phyloP scores from a whole-genome alignment of 2,329 filamentous ascomycete species.

The Aspergillus persii region DNA sequence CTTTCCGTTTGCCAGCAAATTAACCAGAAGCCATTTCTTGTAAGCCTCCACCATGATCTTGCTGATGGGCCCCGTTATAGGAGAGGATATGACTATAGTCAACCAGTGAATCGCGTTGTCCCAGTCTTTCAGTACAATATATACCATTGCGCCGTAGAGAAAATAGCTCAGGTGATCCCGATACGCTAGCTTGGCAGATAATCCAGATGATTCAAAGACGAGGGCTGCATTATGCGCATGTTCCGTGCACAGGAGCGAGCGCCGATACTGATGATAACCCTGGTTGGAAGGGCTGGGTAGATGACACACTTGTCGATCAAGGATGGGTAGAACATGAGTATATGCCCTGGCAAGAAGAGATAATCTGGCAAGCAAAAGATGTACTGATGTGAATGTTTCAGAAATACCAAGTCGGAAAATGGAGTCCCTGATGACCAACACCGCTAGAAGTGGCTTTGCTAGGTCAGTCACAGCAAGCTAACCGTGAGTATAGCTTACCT shows the following conservation, averaged over 20 bases:
- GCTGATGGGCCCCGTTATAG: constrained; percentile 62
- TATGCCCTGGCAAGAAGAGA: constrained; percentile 45
- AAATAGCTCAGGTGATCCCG: constrained; percentile 62
- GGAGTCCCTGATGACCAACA: constrained; percentile 42
- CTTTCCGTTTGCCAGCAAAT: constrained; percentile 68
- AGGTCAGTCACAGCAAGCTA: constrained; percentile 10
- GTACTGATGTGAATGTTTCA: constrained; percentile 44
- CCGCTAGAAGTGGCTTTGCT: constrained; percentile 38
- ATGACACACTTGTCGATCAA: constrained; percentile 43
- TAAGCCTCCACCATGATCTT: constrained; percentile 84
- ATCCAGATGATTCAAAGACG: constrained; percentile 36
- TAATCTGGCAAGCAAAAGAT: constrained; percentile 40
- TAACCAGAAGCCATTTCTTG: constrained; percentile 83
- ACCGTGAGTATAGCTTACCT: constrained; percentile 26
- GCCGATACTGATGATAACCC: constrained; percentile 20
- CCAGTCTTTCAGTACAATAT: constrained; percentile 63
- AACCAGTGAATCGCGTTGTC: constrained; percentile 60
- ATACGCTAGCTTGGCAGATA: constrained; percentile 42
- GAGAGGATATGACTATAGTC: constrained; percentile 65
- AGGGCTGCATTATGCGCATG: constrained; percentile 33
- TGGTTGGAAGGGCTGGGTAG: constrained; percentile 34
- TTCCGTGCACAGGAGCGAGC: constrained; percentile 28
- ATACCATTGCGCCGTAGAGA: constrained; percentile 62
- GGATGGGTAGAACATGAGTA: constrained; percentile 37
- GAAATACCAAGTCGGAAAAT: constrained; percentile 46